Conservation (phyloP, 768 basidiomycete genomes). For the Hebeloma cylindrosporum region DNA sequence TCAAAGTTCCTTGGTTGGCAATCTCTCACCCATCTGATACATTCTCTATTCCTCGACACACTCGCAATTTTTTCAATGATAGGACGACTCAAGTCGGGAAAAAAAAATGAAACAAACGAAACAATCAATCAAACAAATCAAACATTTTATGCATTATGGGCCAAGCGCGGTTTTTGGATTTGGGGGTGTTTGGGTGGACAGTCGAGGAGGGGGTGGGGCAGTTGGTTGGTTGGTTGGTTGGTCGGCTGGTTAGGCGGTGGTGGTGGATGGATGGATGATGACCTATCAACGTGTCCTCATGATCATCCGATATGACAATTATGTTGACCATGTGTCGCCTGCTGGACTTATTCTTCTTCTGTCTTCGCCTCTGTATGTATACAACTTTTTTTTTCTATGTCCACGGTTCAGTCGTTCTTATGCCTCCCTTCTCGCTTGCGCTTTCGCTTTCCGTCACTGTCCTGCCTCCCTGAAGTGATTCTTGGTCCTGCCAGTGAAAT, state of each 20-base stretch:
- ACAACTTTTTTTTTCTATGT: slow-evolving; percentile 4
- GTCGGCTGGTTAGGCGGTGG: not conserved
- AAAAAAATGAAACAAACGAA: not conserved
- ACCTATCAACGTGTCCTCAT: not conserved
- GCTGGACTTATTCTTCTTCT: slow-evolving; percentile 10
- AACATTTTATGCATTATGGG: not conserved
- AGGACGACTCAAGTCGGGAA: not conserved
- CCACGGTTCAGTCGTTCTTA: no score
- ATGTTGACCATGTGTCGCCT: slow-evolving; percentile 14
- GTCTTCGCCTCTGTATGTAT: slow-evolving; percentile 6
- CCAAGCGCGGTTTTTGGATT: not conserved
- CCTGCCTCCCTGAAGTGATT: no score
- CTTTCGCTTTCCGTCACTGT: no score
- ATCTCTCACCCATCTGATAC: slow-evolving; percentile 18
- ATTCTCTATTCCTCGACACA: slow-evolving; percentile 6
- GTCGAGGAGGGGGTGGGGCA: not conserved
- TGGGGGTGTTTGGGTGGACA: not conserved
- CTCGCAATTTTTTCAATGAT: not conserved
- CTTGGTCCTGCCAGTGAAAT: no score
- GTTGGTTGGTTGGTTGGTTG: no score
- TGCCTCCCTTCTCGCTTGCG: no score
- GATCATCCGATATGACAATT: slow-evolving; percentile 6
- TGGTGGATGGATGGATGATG: not conserved
- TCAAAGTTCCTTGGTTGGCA: no score
- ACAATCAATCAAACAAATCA: no score